Conservation (phyloP, 176 grass and related monocot genomes). For the Tillandsia leiboldiana region DNA sequence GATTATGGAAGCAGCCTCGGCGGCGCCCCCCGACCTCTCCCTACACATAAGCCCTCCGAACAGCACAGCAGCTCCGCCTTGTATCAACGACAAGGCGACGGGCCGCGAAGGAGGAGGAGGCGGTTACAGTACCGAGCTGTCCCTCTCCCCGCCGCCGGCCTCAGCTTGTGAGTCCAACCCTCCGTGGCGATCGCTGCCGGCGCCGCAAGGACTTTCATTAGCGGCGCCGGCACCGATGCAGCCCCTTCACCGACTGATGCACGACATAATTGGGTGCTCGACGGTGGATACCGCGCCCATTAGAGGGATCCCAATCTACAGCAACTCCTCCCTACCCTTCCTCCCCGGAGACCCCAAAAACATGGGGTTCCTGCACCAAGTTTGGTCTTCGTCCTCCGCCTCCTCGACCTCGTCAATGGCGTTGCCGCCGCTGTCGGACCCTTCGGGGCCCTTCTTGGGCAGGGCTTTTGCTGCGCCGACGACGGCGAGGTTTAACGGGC, state of each 20-base stretch:
- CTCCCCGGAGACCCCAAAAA: background rate
- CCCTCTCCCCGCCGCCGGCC: background rate
- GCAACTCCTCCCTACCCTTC: background rate
- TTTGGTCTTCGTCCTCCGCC: background rate
- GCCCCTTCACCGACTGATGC: no score
- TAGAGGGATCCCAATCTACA: slow-evolving; percentile 9
- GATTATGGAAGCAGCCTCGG: slow-evolving; percentile 14
- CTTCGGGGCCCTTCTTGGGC: slow-evolving; percentile 3
- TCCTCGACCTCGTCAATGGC: slow-evolving; percentile 6
- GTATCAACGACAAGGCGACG: background rate
- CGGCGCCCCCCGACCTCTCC: slow-evolving; percentile 23
- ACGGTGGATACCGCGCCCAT: background rate
- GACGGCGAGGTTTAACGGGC: slow-evolving; percentile 1
- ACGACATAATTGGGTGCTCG: background rate
- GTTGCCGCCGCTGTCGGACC: background rate
- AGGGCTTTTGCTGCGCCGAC: background rate
- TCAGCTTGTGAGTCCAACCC: no score
- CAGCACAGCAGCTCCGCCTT: background rate
- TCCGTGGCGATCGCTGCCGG: no score
- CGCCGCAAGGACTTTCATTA: no score
- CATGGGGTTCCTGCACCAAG: slow-evolving; percentile 4
- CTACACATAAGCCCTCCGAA: slow-evolving; percentile 29
- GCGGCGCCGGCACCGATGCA: no score
- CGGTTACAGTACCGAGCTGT: background rate
- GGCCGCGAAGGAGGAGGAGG: background rate